Evolutionary conservation across 2,329 filamentous ascomycete species (phyloP), one percentile per base, ranked within the genome.

Genomic region (Lachnellula suecica): DNA sequence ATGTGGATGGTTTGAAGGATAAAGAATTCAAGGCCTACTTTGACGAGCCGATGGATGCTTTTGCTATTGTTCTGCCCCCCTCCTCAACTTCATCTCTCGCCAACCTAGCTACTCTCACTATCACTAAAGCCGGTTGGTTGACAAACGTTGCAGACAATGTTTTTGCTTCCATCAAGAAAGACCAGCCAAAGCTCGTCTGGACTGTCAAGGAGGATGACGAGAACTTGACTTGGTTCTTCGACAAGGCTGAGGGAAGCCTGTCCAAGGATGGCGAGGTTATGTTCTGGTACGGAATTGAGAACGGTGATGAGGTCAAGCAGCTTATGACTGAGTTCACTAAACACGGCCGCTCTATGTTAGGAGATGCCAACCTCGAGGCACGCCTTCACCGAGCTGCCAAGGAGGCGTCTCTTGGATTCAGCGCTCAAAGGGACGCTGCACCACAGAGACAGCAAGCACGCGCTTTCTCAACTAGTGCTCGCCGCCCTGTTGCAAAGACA

Each of bases 151-250:
- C 92, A 25, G 94, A 97, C 71, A 97, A 97, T 66, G 89, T 97
- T 52, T 96, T 97, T 71, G 84, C 88, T 59, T 88, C 89, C 57
- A 89, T 97, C 70, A 95, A 93, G 79, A 95, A 96, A 72, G 93
- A 97, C 67, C 88, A 92, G 71, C 85, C 91, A 50, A 91, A 88
- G 74, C 79, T 97, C 59, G 88, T 91, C 59, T 99, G 92, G 93
- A 96, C 91, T n/a, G 93, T 97, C 55, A 93, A 89, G 75, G 88
- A 92, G 66, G 88, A 95, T 62, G 92, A 97, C 64, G 93, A 97
- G 79, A 97, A 97, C 70, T 78, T 97, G 64, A 92, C 91, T 10
- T 97, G 93, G 94, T 97, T 97, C 78, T 95, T 96, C 62, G 92
- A 96, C 72, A 96, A 96, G 79, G 88, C 93, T 9, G 91, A 97